Evolutionary conservation across 306 rosid genomes (phyloP), one percentile per base, ranked within the genome.

Genomic region (Abrus precatorius): DNA sequence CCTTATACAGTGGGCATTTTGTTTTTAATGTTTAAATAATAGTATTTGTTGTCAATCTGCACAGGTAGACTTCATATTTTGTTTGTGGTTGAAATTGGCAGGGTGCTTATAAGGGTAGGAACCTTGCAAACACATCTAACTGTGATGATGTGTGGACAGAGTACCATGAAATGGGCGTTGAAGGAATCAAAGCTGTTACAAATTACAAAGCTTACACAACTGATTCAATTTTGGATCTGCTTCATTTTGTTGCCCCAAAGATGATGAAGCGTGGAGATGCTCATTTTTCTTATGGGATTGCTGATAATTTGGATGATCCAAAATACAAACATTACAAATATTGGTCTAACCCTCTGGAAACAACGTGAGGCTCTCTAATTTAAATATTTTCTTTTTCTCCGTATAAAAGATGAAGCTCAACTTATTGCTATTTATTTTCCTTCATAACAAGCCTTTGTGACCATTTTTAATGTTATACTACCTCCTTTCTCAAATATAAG

Each of bases 111-210:
- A 93, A 93, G 83, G 97, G 97, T 50, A 83, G 86, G 78, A 84
- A 63, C 87, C 82, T 81, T 82, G 87, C 56, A 2, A 91, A 93
- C 72, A 71, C 84, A 43, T 87, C 90, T 65, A 74, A 65, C 63
- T 93, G 97, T 76, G 97, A 93, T 83, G 90, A 93, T 83, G 90
- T 91, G 40, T 90, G 97, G 97, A 91, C 88, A 5, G 97, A 91
- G 83, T 93, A 93, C 83, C 92, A 87, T 75, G 97, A 91, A 63
- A 91, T 93, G 91, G 97, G 94, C 61, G 69, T 85, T 50, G 93
- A 87, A 75, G 92, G 97, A 63, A 78, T 91, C 83, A 87, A 86
- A 82, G 93, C 97, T 33, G 90, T 93, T 75, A 75, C 85, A 79
- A 94, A 91, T 83, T 88, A 87, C 86, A 93, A 88, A 84, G 82